phyloP scores from a whole-genome alignment of 2,329 filamentous ascomycete genomes.

The Tolypocladium tropicale region DNA sequence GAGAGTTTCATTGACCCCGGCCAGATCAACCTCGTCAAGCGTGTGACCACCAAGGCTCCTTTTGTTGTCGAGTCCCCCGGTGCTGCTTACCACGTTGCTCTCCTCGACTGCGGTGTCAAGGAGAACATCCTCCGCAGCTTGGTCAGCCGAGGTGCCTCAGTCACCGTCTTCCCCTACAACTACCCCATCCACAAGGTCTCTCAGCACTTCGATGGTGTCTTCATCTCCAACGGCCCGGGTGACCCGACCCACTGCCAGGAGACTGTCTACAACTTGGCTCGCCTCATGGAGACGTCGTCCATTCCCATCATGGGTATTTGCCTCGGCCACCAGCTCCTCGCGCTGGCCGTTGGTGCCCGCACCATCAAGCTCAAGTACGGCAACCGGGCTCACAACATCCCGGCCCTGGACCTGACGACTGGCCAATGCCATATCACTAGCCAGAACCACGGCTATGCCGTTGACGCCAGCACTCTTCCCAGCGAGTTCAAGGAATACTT shows the following conservation, averaged over 20 bases:
- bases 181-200: slow-evolving; percentile 98
- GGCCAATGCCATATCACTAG: slow-evolving; percentile 97
- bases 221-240: slow-evolving; percentile 97
- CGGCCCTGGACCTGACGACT: slow-evolving; percentile 85
- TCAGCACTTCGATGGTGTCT: slow-evolving; percentile 95
- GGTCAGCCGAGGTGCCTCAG: slow-evolving; percentile 80
- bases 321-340: slow-evolving; percentile 91
- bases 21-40: slow-evolving; percentile 92
- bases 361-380: slow-evolving; percentile 99
- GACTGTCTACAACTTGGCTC: slow-evolving; percentile 84
- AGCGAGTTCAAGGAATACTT: slow-evolving; percentile 96
- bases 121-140: slow-evolving; percentile 97
- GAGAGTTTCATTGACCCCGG: slow-evolving; percentile 92
- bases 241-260: slow-evolving; percentile 95
- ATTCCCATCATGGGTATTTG: slow-evolving; percentile 97
- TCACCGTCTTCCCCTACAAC: slow-evolving; percentile 92
- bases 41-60: slow-evolving; percentile 94
- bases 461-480: slow-evolving; percentile 74
- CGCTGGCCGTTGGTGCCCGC: slow-evolving; percentile 74
- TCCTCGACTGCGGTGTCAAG: slow-evolving; percentile 98
- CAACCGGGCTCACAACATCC: slow-evolving; percentile 98
- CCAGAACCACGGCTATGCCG: slow-evolving; percentile 97
- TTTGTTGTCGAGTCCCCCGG: slow-evolving; percentile 85
- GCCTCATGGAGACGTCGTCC: slow-evolving; percentile 83
- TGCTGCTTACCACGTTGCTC: slow-evolving; percentile 79